Evolutionary conservation across 2,329 filamentous ascomycete species (phyloP).

Genomic region (Ceratocystis destructans): DNA sequence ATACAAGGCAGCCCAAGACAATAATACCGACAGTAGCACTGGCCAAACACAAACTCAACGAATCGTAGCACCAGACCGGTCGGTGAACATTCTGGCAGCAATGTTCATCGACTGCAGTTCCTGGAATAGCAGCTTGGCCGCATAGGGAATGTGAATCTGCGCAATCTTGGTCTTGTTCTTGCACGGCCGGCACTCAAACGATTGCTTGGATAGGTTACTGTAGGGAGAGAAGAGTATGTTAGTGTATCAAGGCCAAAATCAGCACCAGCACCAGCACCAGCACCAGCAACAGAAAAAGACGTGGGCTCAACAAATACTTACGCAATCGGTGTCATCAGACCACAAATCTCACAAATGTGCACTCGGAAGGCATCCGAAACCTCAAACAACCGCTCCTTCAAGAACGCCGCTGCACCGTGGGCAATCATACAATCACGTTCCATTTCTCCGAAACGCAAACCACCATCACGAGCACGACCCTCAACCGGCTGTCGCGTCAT

Average conservation of each 20-base stretch:
- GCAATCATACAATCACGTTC: constrained; percentile 99
- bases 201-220: constrained; percentile 86
- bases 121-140: constrained; percentile 95
- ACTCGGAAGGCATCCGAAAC: constrained; percentile 97
- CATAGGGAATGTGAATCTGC: constrained; percentile 94
- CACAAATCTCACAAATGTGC: constrained; percentile 96
- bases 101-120: constrained; percentile 98
- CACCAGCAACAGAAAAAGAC: neutral
- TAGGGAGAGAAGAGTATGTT: constrained; percentile 23
- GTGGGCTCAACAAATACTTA: constrained; percentile 41
- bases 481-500: constrained; percentile 94
- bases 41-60: constrained; percentile 30
- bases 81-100: constrained; percentile 91
- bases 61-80: constrained; percentile 60
- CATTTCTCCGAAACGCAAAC: constrained; percentile 99
- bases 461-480: constrained; percentile 94
- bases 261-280: neutral
- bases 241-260: constrained; percentile 6
- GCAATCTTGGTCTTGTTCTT: constrained; percentile 99
- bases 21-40: neutral
- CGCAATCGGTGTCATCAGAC: constrained; percentile 97
- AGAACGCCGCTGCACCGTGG: constrained; percentile 90
- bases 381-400: constrained; percentile 95
- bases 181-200: constrained; percentile 92
- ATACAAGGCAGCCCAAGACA: neutral